Evolutionary conservation across 108 stramenopile genomes (phyloP).

Genomic region (Fragilaria crotonensis): DNA sequence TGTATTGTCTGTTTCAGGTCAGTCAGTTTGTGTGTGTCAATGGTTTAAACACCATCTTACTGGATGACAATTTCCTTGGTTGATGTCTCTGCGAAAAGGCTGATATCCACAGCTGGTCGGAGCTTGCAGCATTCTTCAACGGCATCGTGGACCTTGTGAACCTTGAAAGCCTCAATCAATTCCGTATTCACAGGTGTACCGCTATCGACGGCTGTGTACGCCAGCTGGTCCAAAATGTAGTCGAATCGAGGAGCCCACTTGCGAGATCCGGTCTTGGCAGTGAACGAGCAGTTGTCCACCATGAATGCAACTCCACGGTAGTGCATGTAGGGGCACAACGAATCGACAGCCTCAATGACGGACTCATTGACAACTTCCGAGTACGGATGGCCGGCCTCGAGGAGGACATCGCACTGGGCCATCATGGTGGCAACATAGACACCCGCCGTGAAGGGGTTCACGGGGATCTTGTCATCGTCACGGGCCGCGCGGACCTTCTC

Average conservation of each 20-base stretch:
- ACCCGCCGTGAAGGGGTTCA: constrained; percentile 98
- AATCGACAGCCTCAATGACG: constrained; percentile 98
- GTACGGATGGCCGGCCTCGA: constrained; percentile 94
- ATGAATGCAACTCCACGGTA: constrained; percentile 97
- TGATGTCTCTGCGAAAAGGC: constrained; percentile 80
- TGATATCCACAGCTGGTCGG: constrained; percentile 95
- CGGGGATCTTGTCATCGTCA: constrained; percentile 93
- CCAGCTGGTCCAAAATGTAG: constrained; percentile 97
- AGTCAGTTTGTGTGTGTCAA: no score
- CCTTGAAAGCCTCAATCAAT: constrained; percentile 83
- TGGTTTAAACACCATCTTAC: no score
- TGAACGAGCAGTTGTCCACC: constrained; percentile 99
- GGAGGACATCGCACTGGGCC: constrained; percentile 97
- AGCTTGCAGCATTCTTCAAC: constrained; percentile 94
- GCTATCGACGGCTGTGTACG: constrained; percentile 95
- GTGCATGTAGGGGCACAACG: constrained; percentile 98
- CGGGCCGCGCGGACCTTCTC: constrained; percentile 92
- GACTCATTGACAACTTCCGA: constrained; percentile 99
- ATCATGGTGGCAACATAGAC: constrained; percentile 99
- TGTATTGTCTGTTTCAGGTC: no score
- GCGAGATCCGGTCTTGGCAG: constrained; percentile 94
- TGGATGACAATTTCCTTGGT: constrained; percentile 95
- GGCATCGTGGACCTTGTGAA: constrained; percentile 91
- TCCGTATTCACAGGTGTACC: constrained; percentile 80
- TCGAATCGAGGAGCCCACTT: constrained; percentile 99